These are phyloP conservation scores for Emericellopsis terricola DNA, from an alignment of 495 filamentous ascomycete species.

Conservation along the genomic window DNA sequence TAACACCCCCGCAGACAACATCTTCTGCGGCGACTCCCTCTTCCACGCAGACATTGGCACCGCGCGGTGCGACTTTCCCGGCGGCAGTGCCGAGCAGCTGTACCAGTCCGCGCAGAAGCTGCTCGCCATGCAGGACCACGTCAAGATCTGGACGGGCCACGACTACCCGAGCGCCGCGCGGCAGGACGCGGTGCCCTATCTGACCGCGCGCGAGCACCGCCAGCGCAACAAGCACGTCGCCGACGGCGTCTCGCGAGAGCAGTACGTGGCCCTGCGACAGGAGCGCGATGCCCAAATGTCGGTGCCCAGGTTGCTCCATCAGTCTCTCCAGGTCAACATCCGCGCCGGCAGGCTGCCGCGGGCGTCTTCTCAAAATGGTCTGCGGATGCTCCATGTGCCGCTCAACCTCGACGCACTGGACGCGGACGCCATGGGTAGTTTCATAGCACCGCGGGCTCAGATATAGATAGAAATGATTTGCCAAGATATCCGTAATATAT, in stretches of 20 bases:
- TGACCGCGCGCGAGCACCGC: slow-evolving; percentile 32
- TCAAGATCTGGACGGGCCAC: slow-evolving; percentile 32
- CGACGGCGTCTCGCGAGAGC: slow-evolving; percentile 16
- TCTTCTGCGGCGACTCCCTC: slow-evolving; percentile 44
- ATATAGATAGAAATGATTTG: no score
- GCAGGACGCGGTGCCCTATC: slow-evolving; percentile 17
- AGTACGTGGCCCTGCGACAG: slow-evolving; percentile 29
- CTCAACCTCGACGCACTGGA: no score
- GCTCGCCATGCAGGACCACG: slow-evolving; percentile 22
- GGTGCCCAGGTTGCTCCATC: slow-evolving; percentile 35
- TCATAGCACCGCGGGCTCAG: no score
- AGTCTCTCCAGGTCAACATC: slow-evolving; percentile 41
- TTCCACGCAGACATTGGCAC: slow-evolving; percentile 41
- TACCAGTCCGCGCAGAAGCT: slow-evolving; percentile 27
- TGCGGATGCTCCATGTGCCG: not conserved
- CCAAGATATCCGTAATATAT: no score
- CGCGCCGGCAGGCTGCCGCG: slow-evolving; percentile 30
- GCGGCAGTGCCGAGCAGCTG: slow-evolving; percentile 27
- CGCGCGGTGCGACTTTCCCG: slow-evolving; percentile 42
- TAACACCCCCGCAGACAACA: slow-evolving; percentile 15
- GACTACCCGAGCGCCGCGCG: slow-evolving; percentile 23
- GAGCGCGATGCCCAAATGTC: slow-evolving; percentile 27
- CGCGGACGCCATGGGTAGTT: no score
- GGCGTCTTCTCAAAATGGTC: not conserved
- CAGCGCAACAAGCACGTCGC: slow-evolving; percentile 34